A percentile compares a stretch with the other conserved stretches of the same genome.
Conservation (phyloP, 352 stramenopile species). For the Plasmopara viticola region DNA sequence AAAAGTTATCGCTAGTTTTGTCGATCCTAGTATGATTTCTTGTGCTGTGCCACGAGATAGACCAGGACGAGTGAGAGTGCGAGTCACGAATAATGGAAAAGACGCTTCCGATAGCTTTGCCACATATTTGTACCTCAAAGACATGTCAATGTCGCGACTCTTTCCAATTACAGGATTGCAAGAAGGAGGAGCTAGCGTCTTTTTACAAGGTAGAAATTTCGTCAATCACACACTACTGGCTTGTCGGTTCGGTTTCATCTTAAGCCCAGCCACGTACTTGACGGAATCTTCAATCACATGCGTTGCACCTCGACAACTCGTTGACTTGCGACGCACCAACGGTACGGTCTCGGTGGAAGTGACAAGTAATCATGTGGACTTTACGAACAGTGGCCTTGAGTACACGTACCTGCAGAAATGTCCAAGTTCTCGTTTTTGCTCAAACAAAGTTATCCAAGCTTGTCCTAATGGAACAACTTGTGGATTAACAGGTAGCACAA, state of each 20-base stretch:
- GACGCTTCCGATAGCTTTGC: conserved; percentile 41
- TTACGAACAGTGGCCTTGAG: conserved; percentile 53
- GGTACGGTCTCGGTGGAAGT: conserved; percentile 73
- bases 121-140: conserved; percentile 78
- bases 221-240: conserved; percentile 81
- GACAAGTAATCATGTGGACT: conserved; percentile 82
- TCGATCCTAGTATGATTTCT: conserved; percentile 39
- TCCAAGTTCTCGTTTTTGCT: conserved; percentile 54
- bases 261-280: conserved; percentile 74
- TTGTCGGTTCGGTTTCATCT: conserved; percentile 82
- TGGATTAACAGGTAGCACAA: conserved; percentile 40
- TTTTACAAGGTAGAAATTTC: conserved; percentile 92
- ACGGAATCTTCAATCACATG: conserved; percentile 72
- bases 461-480: conserved; percentile 89
- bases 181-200: conserved; percentile 78
- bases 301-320: conserved; percentile 58
- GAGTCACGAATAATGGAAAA: conserved; percentile 76
- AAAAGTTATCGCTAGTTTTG: conserved; percentile 37
- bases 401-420: conserved; percentile 75
- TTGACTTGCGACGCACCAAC: conserved; percentile 33
- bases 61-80: conserved; percentile 60
- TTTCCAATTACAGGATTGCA: conserved; percentile 68
- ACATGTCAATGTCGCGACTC: conserved; percentile 77
- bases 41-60: conserved; percentile 54
- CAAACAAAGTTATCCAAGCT: conserved; percentile 40